Evolutionary conservation across 345 rosid species (phyloP).

Genomic region (Durio zibethinus): DNA sequence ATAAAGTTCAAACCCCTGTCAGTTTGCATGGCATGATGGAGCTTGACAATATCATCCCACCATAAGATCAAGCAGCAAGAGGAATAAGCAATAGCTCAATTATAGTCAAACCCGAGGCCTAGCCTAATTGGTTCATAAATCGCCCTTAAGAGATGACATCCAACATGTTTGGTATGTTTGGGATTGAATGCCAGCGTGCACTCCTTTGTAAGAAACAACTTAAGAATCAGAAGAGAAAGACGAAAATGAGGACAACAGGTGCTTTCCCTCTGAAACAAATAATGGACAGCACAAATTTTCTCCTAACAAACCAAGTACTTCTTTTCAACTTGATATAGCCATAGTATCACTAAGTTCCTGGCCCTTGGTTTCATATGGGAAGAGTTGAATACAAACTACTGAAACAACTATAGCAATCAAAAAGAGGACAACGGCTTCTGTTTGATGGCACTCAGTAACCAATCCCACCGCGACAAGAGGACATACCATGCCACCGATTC

Average conservation of each 20-base stretch:
- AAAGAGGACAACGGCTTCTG: conserved; percentile 38
- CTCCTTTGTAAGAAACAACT: too few species aligned
- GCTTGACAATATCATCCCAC: background rate
- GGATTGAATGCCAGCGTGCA: too few species aligned
- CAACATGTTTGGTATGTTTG: too few species aligned
- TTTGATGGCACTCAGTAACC: conserved; percentile 51
- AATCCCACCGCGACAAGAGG: conserved; percentile 58
- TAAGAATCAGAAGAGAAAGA: background rate
- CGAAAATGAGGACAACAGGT: background rate
- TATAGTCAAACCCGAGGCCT: too few species aligned
- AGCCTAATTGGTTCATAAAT: too few species aligned
- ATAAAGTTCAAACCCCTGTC: too few species aligned
- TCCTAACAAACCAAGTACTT: background rate
- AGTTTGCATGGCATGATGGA: too few species aligned
- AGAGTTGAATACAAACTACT: conserved; percentile 31
- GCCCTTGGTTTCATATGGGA: conserved; percentile 61
- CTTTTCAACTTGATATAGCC: background rate
- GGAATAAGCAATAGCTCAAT: background rate
- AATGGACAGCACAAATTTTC: background rate
- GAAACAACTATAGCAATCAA: conserved; percentile 31
- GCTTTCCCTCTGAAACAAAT: background rate
- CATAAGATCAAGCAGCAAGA: background rate
- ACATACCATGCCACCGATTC: conserved; percentile 61
- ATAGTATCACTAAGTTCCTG: conserved; percentile 31
- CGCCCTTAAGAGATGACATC: too few species aligned